Evolutionary conservation across 2,329 filamentous ascomycete genomes (phyloP).

Genomic region (Polychaeton citri): DNA sequence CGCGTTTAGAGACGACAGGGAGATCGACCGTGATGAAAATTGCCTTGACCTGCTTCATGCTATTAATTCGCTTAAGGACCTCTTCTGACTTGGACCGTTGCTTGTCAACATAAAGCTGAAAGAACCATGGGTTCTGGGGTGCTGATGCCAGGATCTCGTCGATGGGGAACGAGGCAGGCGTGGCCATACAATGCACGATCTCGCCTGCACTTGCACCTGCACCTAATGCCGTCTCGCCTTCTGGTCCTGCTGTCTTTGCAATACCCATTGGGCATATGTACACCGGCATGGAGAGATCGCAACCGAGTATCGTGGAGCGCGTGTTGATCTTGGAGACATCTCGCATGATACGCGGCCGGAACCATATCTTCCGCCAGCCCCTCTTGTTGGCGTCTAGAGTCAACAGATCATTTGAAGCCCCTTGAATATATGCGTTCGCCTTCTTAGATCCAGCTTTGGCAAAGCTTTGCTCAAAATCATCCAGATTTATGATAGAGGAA

Average conservation of each 20-base stretch:
- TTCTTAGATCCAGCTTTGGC: conserved; percentile 23
- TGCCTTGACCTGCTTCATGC: conserved; percentile 34
- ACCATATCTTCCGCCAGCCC: conserved; percentile 30
- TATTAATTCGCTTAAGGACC: conserved; percentile 34
- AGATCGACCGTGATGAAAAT: conserved; percentile 49
- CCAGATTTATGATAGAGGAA: conserved; percentile 32
- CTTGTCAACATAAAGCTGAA: conserved; percentile 50
- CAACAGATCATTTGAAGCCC: conserved; percentile 36
- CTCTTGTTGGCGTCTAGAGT: conserved; percentile 31
- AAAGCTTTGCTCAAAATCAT: conserved; percentile 33
- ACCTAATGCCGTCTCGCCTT: conserved; percentile 23
- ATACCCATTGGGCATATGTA: conserved; percentile 23
- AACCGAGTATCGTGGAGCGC: conserved; percentile 19
- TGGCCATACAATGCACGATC: conserved; percentile 20
- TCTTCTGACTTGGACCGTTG: conserved; percentile 39
- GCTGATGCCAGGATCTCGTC: conserved; percentile 20
- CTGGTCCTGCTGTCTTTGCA: conserved; percentile 16
- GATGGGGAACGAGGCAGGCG: conserved; percentile 15
- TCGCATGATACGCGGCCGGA: conserved; percentile 34
- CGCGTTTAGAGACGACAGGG: conserved; percentile 43
- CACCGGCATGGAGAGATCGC: conserved; percentile 22
- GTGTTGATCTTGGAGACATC: conserved; percentile 27
- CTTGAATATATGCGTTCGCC: conserved; percentile 32
- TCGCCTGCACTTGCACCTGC: conserved; percentile 17
- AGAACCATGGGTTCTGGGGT: conserved; percentile 30